phyloP scores from a whole-genome alignment of 495 filamentous ascomycete species.

The Trichoderma parareesei region DNA sequence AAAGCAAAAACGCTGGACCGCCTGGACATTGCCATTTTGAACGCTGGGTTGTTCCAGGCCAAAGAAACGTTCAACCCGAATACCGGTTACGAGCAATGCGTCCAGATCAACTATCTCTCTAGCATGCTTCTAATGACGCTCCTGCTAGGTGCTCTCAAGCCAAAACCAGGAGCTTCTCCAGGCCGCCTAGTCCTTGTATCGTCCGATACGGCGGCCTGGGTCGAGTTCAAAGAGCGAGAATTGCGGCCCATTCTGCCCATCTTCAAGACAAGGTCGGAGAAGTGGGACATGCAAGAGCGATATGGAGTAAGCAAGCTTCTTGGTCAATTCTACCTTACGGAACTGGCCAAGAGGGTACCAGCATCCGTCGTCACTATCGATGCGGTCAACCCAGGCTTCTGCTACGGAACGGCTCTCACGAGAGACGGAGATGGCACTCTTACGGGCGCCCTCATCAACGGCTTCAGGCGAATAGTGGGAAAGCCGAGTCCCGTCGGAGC shows the following conservation, averaged over 20 bases:
- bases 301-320: constrained; percentile 45
- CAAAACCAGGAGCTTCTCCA: constrained; percentile 17
- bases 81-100: constrained; percentile 34
- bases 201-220: constrained; percentile 20
- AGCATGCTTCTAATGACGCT: constrained; percentile 35
- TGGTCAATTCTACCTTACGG: constrained; percentile 36
- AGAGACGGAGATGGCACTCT: neutral
- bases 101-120: constrained; percentile 35
- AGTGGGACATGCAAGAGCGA: constrained; percentile 20
- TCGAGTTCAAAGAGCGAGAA: constrained; percentile 19
- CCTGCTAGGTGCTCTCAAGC: constrained; percentile 32
- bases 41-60: constrained; percentile 31
- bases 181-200: constrained; percentile 28
- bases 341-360: constrained; percentile 28
- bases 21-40: constrained; percentile 38
- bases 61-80: constrained; percentile 18
- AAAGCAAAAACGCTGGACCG: constrained; percentile 25
- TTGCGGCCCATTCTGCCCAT: constrained; percentile 25
- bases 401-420: constrained; percentile 13
- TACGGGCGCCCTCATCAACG: constrained; percentile 13
- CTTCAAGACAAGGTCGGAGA: constrained; percentile 24
- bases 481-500: constrained; percentile 22
- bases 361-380: constrained; percentile 15
- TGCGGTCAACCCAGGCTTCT: constrained; percentile 17
- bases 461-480: constrained; percentile 19